Conservation (phyloP, 257 asterid genomes). For the Solanum peruvianum region DNA sequence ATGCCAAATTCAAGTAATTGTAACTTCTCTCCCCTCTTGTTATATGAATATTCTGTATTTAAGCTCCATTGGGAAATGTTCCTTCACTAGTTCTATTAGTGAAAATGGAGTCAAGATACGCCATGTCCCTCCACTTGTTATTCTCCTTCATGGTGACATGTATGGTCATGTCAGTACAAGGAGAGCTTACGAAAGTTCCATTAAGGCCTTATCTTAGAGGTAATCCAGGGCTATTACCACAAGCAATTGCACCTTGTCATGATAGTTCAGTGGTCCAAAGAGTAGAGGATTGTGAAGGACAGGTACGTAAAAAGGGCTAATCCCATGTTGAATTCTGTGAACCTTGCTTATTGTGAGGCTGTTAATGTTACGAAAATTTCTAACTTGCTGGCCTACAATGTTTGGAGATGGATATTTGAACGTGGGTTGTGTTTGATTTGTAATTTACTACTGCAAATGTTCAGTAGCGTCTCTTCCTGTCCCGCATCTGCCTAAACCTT, state of each 20-base stretch:
- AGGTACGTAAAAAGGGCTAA: background rate
- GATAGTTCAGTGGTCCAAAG: background rate
- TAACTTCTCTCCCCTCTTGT: background rate
- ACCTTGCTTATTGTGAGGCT: background rate
- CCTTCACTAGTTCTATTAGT: background rate
- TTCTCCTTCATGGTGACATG: background rate
- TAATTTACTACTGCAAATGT: background rate
- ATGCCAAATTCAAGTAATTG: background rate
- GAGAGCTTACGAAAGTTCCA: background rate
- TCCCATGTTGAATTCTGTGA: background rate
- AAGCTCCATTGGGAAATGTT: background rate
- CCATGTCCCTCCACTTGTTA: background rate
- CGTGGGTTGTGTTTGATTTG: background rate
- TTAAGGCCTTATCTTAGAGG: slow-evolving; percentile 1
- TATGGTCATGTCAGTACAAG: background rate
- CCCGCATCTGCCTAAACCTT: background rate
- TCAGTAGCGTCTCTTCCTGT: background rate
- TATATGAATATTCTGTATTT: background rate
- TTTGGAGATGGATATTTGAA: background rate
- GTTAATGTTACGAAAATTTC: background rate
- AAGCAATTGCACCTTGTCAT: background rate
- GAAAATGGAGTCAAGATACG: background rate
- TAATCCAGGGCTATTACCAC: background rate
- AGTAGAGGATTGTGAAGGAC: background rate
- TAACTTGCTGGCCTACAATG: background rate